A percentile compares a stretch with the other conserved stretches of the same genome.
Evolutionary conservation across 2,329 filamentous ascomycete species (phyloP).

Genomic region (Sporothrix protearum): DNA sequence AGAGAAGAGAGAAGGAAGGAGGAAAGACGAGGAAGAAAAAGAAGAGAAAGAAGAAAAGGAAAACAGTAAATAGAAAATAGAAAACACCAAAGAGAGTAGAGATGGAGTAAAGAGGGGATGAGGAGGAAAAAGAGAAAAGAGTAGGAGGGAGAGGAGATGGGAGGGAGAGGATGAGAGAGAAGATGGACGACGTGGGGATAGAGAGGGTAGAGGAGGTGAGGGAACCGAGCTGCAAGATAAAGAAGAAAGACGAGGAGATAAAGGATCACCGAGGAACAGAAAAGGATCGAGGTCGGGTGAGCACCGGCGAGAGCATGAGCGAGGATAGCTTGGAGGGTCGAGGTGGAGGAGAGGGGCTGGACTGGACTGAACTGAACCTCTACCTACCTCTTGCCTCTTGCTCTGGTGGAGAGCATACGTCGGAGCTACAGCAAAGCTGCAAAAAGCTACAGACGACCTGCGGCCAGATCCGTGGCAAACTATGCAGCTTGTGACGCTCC

Average conservation of each 20-base stretch:
- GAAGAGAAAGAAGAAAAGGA: too few relatives aligned
- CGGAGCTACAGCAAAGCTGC: constrained; percentile 4
- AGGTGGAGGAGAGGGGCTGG: not conserved
- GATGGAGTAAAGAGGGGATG: not conserved
- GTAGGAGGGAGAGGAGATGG: not conserved
- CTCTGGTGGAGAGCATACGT: not conserved
- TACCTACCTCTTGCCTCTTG: not conserved
- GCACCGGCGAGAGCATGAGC: not conserved
- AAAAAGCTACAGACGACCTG: not conserved
- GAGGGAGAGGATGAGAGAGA: not conserved
- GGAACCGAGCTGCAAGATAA: not conserved
- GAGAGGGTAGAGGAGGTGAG: not conserved
- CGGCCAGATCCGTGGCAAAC: constrained; percentile 5
- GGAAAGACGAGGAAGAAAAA: not conserved
- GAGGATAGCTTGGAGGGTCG: not conserved
- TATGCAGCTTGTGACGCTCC: not conserved
- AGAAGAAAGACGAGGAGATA: not conserved
- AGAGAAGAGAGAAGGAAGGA: not conserved
- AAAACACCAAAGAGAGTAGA: too few relatives aligned
- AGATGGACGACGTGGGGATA: not conserved
- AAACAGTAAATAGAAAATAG: too few relatives aligned
- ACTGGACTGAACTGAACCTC: not conserved
- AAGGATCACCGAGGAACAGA: not conserved
- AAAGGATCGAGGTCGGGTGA: not conserved
- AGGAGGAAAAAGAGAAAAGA: not conserved